These are phyloP conservation scores for Tolypocladium nubicola DNA, from an alignment of 2,329 filamentous ascomycete species.

Conservation along the genomic window DNA sequence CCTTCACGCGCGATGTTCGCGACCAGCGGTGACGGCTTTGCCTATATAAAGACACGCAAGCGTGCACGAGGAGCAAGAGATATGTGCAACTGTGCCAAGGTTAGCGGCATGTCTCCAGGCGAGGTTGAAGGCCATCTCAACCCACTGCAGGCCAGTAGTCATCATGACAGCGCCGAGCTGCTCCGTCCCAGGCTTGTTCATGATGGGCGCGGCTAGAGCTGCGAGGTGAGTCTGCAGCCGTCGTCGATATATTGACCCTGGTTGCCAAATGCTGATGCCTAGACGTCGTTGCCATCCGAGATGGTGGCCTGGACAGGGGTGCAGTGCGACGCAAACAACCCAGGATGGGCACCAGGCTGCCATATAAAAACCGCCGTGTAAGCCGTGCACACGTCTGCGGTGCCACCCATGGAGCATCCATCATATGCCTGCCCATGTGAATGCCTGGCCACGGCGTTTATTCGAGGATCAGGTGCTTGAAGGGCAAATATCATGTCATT, in stretches of 20 bases:
- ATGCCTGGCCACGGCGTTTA: background rate
- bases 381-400: background rate
- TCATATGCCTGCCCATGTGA: background rate
- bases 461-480: background rate
- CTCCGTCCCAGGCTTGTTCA: background rate
- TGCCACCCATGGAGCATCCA: background rate
- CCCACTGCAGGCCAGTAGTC: background rate
- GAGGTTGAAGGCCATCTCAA: background rate
- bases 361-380: slow-evolving; percentile 1
- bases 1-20: background rate
- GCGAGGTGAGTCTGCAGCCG: background rate
- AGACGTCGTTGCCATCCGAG: background rate
- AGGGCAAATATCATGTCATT: background rate
- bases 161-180: background rate
- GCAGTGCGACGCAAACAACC: background rate
- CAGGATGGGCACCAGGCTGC: slow-evolving; percentile 4
- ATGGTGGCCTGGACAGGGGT: background rate
- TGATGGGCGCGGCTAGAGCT: background rate
- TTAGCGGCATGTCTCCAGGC: background rate
- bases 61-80: background rate
- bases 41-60: background rate
- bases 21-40: background rate
- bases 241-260: background rate
- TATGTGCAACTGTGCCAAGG: background rate
- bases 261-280: slow-evolving; percentile 8